Base-by-base conservation (phyloP, 768 basidiomycete species). In the Hypholoma sublateritium region DNA sequence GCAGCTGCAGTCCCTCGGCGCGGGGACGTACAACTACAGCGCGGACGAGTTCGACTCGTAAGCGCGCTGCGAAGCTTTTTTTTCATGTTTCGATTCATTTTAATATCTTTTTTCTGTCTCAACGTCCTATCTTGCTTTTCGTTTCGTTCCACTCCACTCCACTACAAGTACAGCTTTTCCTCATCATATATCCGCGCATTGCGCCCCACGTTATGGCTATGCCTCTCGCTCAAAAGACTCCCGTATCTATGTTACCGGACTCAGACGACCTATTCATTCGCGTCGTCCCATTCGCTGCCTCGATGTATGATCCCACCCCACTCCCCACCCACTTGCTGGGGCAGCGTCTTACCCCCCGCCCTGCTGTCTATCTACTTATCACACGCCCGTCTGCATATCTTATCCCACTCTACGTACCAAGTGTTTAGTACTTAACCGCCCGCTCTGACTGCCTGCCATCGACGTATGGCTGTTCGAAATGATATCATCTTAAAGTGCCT, bases 1-100 rank as follows among this genome's bases (percentile, higher is more conserved):
- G 24, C 67, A 86, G 50, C 77, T 89, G 6, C 75, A 75, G 43
- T 80, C 77, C 59, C 81, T 84, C 60, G 83, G 82, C 4, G 76
- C 85, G 39, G 74, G 79, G 13, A 80, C 79, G 57, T 82, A 85
- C 1, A 77, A 79, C 50, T 79, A 84, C 59, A 69, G 24, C 47
- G 60, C 50, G 70, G 74, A 55, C 75, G 71, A 53, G 78, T 19
- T 85, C 79, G 4, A 85, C 28, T 32, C 25, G 25, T 28, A 82
- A 83, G 85, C 17, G 22, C 50, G 28, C 19, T 36, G 24, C 24
- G 51, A 53, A 45, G 35, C 14, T 21, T 44, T 49, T 42, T 28
- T 25, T n/a, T n/a, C n/a, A n/a, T 25, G 46, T 48, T 19, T n/a
- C 46, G 35, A 8, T 24, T 25, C n/a, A n/a, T 28, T 43, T 49